These are phyloP conservation scores for Penicillium robsamsonii DNA, from an alignment of 495 filamentous ascomycete species.

Conservation along the genomic window DNA sequence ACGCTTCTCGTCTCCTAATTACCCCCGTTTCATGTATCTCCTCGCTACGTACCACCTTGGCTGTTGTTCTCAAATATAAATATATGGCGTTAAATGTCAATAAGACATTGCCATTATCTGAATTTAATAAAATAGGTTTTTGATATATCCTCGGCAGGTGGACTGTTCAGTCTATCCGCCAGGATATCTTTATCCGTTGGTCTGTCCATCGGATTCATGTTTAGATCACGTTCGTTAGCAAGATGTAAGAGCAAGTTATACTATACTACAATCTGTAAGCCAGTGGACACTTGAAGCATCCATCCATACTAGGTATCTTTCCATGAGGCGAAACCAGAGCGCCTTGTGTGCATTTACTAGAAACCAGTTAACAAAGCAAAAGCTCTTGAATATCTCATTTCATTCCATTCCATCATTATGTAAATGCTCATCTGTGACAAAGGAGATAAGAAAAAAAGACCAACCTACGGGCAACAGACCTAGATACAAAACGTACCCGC, in stretches of 20 bases:
- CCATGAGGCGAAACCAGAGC: neutral
- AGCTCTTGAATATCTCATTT: constrained; percentile 2
- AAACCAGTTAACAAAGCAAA: no score
- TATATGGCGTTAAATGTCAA: neutral
- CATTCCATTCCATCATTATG: constrained; percentile 13
- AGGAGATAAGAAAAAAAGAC: constrained; percentile 5
- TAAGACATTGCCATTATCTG: constrained; percentile 2
- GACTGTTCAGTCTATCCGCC: neutral
- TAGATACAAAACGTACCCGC: constrained; percentile 3
- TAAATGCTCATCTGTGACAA: constrained; percentile 5
- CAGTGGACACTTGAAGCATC: neutral
- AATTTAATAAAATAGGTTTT: neutral
- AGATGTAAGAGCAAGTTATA: neutral
- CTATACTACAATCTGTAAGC: neutral
- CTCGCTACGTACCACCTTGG: neutral
- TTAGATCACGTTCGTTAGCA: neutral
- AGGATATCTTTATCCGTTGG: neutral
- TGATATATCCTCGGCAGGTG: neutral
- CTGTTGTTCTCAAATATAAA: neutral
- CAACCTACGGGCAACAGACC: neutral
- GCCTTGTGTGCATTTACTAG: no score
- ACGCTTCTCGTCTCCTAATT: constrained; percentile 6
- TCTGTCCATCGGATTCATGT: neutral
- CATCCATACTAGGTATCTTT: neutral
- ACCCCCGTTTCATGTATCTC: neutral